phyloP scores from a whole-genome alignment of 257 asterid species.

The Eucommia ulmoides region DNA sequence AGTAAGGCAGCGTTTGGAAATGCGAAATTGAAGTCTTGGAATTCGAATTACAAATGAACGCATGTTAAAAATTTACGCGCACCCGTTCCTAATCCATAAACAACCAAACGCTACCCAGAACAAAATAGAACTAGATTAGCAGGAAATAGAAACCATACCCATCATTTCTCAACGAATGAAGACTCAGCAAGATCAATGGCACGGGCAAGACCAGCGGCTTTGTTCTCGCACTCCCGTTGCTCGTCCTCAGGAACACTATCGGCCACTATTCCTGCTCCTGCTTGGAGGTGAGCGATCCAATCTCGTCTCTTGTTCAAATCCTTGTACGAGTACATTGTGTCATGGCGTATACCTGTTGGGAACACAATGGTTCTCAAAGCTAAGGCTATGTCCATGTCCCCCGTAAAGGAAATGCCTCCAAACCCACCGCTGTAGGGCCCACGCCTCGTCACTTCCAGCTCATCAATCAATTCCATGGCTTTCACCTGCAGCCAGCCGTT shows the following conservation, averaged over 20 bases:
- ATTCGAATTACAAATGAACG: no score
- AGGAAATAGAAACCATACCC: not conserved
- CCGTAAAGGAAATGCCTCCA: conserved; percentile 87
- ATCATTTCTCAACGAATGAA: conserved; percentile 59
- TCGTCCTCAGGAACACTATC: conserved; percentile 92
- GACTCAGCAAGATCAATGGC: conserved; percentile 99
- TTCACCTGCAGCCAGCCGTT: no score
- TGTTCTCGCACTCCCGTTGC: conserved; percentile 86
- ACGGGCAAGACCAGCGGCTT: conserved; percentile 94
- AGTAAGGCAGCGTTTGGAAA: not conserved
- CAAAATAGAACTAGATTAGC: not conserved
- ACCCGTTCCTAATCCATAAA: no score
- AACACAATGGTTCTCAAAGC: conserved; percentile 89
- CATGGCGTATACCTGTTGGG: conserved; percentile 56
- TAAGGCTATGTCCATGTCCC: conserved; percentile 91
- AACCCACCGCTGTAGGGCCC: conserved; percentile 98
- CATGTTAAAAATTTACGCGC: no score
- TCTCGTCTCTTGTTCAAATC: conserved; percentile 42
- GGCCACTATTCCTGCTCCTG: conserved; percentile 95
- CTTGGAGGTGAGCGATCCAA: conserved; percentile 91
- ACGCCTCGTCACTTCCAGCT: conserved; percentile 74
- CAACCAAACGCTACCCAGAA: not conserved
- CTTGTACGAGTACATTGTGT: conserved; percentile 75
- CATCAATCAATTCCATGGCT: conserved; percentile 92
- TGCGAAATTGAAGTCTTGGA: no score